A percentile compares a stretch with the other conserved stretches of the same genome.
Evolutionary conservation across 345 rosid genomes (phyloP).

Genomic region (Bruguiera sexangula): DNA sequence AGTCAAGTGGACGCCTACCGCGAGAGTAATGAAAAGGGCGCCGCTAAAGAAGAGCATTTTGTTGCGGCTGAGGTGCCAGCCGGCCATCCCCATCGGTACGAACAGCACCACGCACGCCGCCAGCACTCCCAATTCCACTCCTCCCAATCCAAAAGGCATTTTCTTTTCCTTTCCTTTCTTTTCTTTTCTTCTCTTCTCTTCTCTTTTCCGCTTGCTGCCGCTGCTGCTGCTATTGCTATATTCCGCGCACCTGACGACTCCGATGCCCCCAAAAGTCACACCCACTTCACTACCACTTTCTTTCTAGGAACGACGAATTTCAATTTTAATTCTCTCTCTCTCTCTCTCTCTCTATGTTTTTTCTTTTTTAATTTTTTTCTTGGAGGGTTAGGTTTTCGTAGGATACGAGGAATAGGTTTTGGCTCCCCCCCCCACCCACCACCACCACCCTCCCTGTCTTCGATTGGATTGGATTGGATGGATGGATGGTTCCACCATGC

Average conservation of each 20-base stretch:
- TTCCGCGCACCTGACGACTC: background rate
- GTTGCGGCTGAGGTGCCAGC: conserved; percentile 76
- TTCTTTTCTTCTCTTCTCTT: background rate
- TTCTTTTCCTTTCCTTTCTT: background rate
- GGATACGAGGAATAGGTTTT: no score
- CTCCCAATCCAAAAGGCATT: conserved; percentile 22
- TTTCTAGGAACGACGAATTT: no score
- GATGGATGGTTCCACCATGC: no score
- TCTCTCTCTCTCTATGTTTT: no score
- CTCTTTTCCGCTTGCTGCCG: no score
- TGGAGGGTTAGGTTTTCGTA: no score
- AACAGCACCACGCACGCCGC: conserved; percentile 64
- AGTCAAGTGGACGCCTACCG: conserved; percentile 69
- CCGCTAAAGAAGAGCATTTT: conserved; percentile 71
- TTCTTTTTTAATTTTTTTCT: no score
- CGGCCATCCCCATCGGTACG: conserved; percentile 54
- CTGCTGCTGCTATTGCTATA: background rate
- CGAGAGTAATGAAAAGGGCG: conserved; percentile 63
- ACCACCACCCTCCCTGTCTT: no score
- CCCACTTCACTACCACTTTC: background rate
- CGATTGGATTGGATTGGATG: no score
- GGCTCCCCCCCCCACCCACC: no score
- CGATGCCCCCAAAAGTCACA: background rate
- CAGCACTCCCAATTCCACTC: conserved; percentile 47
- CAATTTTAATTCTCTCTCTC: no score